Evolutionary conservation across 352 stramenopile species (phyloP), one percentile per base, ranked within the genome.

Genomic region (Globisporangium echinulatum): DNA sequence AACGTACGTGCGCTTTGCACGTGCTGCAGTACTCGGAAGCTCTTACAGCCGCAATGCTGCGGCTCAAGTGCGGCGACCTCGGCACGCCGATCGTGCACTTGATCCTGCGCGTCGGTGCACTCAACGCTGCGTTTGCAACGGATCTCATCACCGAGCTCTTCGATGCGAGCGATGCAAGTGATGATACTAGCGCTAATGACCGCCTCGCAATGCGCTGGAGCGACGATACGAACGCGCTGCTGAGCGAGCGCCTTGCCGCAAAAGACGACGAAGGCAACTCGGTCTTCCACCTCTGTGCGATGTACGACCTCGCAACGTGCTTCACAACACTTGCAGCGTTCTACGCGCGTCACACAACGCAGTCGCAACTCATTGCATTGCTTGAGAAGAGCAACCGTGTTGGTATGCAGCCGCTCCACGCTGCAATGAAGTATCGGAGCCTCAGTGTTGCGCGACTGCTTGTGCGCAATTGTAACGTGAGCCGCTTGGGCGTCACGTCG

Each of bases 241-340:
- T 92, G 53, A 67, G 79, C 10, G 83, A 86, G 40, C 75, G 75
- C 51, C 54, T 87, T 38, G 64, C 68, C 36, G 68, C 67, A 1
- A 75, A 69, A 47, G 83, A 93, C 67, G 84, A 92, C 54, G 79
- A 89, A 53, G 83, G 83, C 58, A 88, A 87, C 63, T 78, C 77
- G 38, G 70, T 89, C n/a, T 88, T 92, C 55, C 83, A 92, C 61
- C 64, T 92, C 14, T 92, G 83, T 48, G 85, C 83, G 25, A 78
- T 82, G 52, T 81, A 82, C 56, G 66, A 93, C 48, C 77, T 90
- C 13, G 47, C 55, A 3, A 43, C 58, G 39, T 78, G 71, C 64
- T 55, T 94, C 17, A 68, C 79, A 10, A 36, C 75, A 5, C 59
- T 92, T 1, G 50, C 73, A 0, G 53, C 61, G 14, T 91, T 91